Base-by-base conservation (phyloP, 805 yeast species). In the Cyberlindnera nakhonratchasimensis region DNA sequence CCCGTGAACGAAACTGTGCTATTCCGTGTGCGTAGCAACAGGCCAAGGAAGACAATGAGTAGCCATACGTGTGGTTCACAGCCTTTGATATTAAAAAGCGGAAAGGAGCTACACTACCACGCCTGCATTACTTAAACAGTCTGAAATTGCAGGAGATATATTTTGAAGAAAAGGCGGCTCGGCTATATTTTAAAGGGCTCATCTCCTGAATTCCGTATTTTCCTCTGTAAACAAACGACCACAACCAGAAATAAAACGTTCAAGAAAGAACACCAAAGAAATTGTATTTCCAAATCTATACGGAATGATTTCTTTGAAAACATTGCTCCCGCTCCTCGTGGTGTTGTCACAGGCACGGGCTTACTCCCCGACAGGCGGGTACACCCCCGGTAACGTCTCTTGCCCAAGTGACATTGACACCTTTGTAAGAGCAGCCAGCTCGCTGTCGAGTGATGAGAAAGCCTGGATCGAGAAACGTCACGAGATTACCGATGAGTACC, bases 371-470 rank as follows among this genome's bases (percentile, higher is more conserved):
- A 70, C 77, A 0, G 70, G 74, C 43, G 66, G 75, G 1, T 82
- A 82, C 49, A 82, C 82, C 1, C 89, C 89, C 1, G 82, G 77
- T 1, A 60, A 63, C 12, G 74, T 80, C 6, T 62, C 67, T 3
- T 81, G 87, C 61, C 85, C 84, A 0, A 28, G 57, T 6, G 39
- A 38, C 23, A 30, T 33, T 17, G 29, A 26, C 31, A 17, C 38
- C 6, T 40, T 48, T 16, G 62, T 71, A 1, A 71, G 89, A 58
- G 65, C 64, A 6, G 86, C 86, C 3, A 55, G 54, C 34, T 51
- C 60, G 8, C 51, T 82, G n/a, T 72, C 81, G 1, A 52, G 56
- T 2, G 59, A 64, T 13, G 90, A 82, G 55, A 39, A 47, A 1
- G 68, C 54, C 1, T 82, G 88, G 87, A 54, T 82, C 13, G 52